phyloP scores from a whole-genome alignment of 2,329 filamentous ascomycete genomes.

The Talaromyces islandicus region DNA sequence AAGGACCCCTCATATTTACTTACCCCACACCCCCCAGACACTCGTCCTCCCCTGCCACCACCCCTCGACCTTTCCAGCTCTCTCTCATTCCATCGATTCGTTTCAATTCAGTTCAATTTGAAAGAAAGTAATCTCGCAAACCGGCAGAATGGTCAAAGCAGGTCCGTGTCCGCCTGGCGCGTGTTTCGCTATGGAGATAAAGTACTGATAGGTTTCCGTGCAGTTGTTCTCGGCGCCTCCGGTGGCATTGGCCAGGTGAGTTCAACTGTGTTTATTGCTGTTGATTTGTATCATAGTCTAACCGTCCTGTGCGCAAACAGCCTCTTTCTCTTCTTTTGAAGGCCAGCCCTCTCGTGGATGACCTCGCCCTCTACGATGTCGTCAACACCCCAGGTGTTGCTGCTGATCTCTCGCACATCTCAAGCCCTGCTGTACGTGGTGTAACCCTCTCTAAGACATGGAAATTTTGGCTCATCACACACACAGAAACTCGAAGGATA shows the following conservation, averaged over 20 bases:
- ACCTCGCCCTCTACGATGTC: constrained; percentile 97
- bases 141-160: constrained; percentile 42
- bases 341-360: constrained; percentile 76
- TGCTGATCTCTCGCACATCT: constrained; percentile 95
- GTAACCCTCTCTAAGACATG: constrained; percentile 2
- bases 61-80: neutral
- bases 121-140: neutral
- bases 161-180: constrained; percentile 18
- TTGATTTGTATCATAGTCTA: neutral
- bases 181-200: neutral
- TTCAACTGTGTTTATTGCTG: constrained; percentile 7
- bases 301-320: constrained; percentile 42
- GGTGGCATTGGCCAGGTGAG: constrained; percentile 96
- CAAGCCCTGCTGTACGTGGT: constrained; percentile 70
- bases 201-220: neutral
- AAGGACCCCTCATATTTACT: constrained; percentile 7
- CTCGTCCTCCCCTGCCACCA: neutral
- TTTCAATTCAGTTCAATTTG: neutral
- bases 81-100: neutral
- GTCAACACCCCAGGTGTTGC: constrained; percentile 97
- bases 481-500: constrained; percentile 76
- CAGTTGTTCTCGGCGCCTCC: constrained; percentile 85
- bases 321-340: constrained; percentile 96
- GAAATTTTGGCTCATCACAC: constrained; percentile 21
- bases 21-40: constrained; percentile 7